Evolutionary conservation across 2,329 filamentous ascomycete species (phyloP).

Genomic region (Periconia macrospinosa): DNA sequence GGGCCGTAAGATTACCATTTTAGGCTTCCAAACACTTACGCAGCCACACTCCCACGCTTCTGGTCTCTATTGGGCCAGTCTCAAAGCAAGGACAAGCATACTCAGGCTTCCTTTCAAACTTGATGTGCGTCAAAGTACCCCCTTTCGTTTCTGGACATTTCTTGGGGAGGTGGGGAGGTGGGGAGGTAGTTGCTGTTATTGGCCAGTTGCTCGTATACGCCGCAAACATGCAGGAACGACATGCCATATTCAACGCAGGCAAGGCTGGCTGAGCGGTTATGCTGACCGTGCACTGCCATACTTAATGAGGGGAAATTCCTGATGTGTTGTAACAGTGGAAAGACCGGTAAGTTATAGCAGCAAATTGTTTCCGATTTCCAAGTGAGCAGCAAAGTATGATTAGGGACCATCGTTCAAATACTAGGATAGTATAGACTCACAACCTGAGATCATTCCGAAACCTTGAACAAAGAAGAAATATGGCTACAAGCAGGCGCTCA

Average conservation of each 20-base stretch:
- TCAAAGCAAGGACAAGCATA: background rate
- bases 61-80: background rate
- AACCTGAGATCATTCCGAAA: no score
- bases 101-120: background rate
- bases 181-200: background rate
- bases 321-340: background rate
- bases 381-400: no score
- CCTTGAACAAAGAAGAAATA: background rate
- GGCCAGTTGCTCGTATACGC: background rate
- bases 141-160: background rate
- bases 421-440: no score
- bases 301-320: background rate
- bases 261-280: background rate
- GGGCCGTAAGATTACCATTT: background rate
- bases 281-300: background rate
- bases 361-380: no score
- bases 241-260: background rate
- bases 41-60: background rate
- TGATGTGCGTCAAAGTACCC: constrained; percentile 7
- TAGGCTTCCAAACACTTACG: background rate
- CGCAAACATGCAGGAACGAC: background rate
- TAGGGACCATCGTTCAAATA: no score
- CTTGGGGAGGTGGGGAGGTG: background rate
- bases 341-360: no score
- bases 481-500: background rate